A percentile compares a stretch with the other conserved stretches of the same genome.
Conservation (phyloP, 306 rosid genomes). For the Adenanthera pavonina region DNA sequence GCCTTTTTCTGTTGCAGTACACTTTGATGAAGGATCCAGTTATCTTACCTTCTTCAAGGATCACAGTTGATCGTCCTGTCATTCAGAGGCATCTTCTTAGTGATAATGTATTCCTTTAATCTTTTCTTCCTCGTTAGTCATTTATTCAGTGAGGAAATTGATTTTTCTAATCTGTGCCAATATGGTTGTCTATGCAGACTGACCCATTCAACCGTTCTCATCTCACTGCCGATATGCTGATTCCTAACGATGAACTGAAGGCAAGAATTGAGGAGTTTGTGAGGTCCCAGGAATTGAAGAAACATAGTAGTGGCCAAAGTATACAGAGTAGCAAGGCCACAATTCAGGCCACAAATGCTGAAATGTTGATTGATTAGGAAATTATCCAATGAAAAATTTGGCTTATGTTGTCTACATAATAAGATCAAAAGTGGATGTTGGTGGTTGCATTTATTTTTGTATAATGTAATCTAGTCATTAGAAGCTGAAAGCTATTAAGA, state of each 20-base stretch:
- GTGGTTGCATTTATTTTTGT: constrained; percentile 2
- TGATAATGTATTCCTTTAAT: constrained; percentile 58
- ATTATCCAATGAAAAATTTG: constrained; percentile 5
- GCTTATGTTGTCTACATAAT: constrained; percentile 5
- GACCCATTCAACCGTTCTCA: constrained; percentile 99
- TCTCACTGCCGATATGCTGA: constrained; percentile 85
- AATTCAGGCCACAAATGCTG: constrained; percentile 74
- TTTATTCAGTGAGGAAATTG: not conserved
- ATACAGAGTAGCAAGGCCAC: constrained; percentile 66
- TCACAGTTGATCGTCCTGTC: constrained; percentile 85
- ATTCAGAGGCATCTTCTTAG: constrained; percentile 99
- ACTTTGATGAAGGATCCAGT: constrained; percentile 99
- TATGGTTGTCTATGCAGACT: constrained; percentile 58
- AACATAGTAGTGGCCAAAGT: constrained; percentile 54
- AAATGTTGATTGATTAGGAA: constrained; percentile 85
- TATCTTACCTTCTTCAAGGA: constrained; percentile 95
- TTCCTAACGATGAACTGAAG: constrained; percentile 72
- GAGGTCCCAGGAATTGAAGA: constrained; percentile 73
- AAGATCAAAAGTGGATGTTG: constrained; percentile 5
- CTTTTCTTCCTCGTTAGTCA: not conserved
- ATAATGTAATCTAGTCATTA: constrained; percentile 1
- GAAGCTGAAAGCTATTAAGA: constrained; percentile 40
- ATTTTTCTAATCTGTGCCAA: constrained; percentile 5
- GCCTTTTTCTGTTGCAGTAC: constrained; percentile 62
- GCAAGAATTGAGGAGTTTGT: constrained; percentile 82